Evolutionary conservation across 2,329 filamentous ascomycete genomes (phyloP).

Genomic region (Chrysosporium queenslandicum): DNA sequence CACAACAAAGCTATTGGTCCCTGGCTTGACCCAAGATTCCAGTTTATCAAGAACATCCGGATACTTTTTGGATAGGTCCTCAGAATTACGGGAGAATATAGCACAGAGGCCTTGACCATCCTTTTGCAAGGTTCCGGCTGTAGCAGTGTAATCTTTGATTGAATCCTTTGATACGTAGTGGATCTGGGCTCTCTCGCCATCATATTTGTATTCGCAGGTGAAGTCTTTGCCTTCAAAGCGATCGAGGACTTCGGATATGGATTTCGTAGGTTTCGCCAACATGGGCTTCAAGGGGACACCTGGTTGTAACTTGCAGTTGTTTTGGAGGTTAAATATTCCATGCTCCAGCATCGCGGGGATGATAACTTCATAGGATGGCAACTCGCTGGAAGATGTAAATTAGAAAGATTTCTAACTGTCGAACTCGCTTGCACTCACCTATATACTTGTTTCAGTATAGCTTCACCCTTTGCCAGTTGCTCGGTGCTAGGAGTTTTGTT

Average conservation of each 20-base stretch:
- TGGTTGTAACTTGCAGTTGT: conserved; percentile 82
- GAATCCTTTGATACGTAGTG: conserved; percentile 86
- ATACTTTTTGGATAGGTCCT: conserved; percentile 95
- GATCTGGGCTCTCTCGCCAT: conserved; percentile 95
- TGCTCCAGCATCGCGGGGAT: conserved; percentile 80
- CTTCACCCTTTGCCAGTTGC: conserved; percentile 73
- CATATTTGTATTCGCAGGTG: conserved; percentile 98
- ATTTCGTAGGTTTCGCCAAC: conserved; percentile 96
- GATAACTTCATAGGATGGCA: conserved; percentile 91
- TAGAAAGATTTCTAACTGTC: not conserved
- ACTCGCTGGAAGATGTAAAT: conserved; percentile 51
- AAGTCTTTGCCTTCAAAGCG: conserved; percentile 92
- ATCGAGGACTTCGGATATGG: conserved; percentile 93
- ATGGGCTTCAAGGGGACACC: conserved; percentile 95
- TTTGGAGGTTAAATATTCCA: conserved; percentile 70
- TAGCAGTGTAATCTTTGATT: conserved; percentile 56
- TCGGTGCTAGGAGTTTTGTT: conserved; percentile 59
- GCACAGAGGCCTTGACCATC: conserved; percentile 63
- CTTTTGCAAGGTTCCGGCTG: conserved; percentile 53
- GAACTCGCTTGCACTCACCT: conserved; percentile 44
- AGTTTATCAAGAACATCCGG: conserved; percentile 88
- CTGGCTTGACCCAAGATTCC: conserved; percentile 76
- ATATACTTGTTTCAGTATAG: conserved; percentile 80
- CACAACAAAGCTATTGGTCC: conserved; percentile 90
- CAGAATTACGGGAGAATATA: conserved; percentile 95